Base-by-base conservation (phyloP, 805 yeast genomes). In the Zygoascus flipseniorum region DNA sequence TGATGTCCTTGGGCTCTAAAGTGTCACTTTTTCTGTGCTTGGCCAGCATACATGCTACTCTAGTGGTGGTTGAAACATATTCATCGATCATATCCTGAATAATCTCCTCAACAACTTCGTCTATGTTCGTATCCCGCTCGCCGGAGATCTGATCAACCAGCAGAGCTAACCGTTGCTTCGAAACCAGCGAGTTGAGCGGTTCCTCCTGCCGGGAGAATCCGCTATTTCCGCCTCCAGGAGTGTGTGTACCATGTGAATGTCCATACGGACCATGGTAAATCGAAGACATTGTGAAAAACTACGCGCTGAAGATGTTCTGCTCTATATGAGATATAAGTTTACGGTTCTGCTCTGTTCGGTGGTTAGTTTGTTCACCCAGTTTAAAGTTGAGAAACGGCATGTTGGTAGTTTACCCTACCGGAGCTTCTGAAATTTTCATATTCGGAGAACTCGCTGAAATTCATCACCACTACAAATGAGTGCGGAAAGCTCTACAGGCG, bases 1-100 rank as follows among this genome's bases (percentile, higher is more conserved):
- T 39, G 37, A 49, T 9, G n/a, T 49, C 52, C 9, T 11, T 5
- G 26, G 46, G 19, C 13, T 41, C 43, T 13, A 49, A n/a, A 14
- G 11, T 19, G 11, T 49, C 52, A 32, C 45, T 32, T 9, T 28
- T n/a, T 20, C 52, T 11, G 28, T 49, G 46, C 19, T 49, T 49
- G 10, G 52, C 52, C 47, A 49, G 20, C 41, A 39, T 19, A 19
- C 52, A 49, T 16, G 52, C 52, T 5, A 39, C 35, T n/a, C 31
- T 23, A 8, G 52, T 42, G 19, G 45, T 31, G n/a, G 20, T 42
- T 14, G 35, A 2, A 8, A 49, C 47, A 42, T 39, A 49, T 13
- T 49, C 52, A n/a, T 28, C 47, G 23, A 42, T 47, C 37, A 49
- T 9, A 42, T 49, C 52, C 35, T 49, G 52, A 9, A 49, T 20